Percentiles rank a stretch among this genome's conserved stretches.
Conservation (phyloP, 495 filamentous ascomycete genomes). For the Pyronema omphalodes region DNA sequence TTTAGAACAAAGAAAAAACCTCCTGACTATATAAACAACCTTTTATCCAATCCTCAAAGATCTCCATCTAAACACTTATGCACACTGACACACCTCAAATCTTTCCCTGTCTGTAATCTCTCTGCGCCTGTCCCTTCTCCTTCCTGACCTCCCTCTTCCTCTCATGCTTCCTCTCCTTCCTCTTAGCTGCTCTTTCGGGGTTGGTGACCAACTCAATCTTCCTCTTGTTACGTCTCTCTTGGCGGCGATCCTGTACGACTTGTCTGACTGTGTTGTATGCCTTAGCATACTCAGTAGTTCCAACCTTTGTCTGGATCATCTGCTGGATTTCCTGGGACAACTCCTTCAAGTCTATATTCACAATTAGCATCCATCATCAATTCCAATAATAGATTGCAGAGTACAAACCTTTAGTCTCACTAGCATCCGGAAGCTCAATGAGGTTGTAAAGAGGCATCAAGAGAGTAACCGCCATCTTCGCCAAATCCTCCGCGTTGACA, state of each 20-base stretch:
- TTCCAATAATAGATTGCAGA: constrained; percentile 32
- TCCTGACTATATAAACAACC: background rate
- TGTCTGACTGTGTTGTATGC: constrained; percentile 50
- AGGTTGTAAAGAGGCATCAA: constrained; percentile 68
- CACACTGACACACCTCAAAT: background rate
- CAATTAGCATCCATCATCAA: constrained; percentile 39
- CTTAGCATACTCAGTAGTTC: constrained; percentile 56
- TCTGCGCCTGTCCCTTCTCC: constrained; percentile 50
- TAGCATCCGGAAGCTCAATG: constrained; percentile 45
- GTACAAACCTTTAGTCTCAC: constrained; percentile 16
- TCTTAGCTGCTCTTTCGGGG: constrained; percentile 55
- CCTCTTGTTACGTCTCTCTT: constrained; percentile 44
- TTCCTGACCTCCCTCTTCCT: constrained; percentile 69
- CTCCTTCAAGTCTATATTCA: constrained; percentile 45
- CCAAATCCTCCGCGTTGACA: constrained; percentile 38
- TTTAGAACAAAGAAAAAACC: too few relatives aligned
- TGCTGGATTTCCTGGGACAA: constrained; percentile 57
- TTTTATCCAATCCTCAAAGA: background rate
- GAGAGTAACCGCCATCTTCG: constrained; percentile 39
- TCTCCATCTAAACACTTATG: constrained; percentile 1
- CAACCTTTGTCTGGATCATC: constrained; percentile 60
- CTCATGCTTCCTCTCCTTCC: constrained; percentile 73
- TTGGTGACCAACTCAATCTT: constrained; percentile 66
- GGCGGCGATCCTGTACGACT: constrained; percentile 35
- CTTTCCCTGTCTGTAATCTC: constrained; percentile 46